Percentiles rank a stretch among this genome's conserved stretches.
phyloP scores from a whole-genome alignment of 768 basidiomycete genomes.

The Mycena chlorophos region DNA sequence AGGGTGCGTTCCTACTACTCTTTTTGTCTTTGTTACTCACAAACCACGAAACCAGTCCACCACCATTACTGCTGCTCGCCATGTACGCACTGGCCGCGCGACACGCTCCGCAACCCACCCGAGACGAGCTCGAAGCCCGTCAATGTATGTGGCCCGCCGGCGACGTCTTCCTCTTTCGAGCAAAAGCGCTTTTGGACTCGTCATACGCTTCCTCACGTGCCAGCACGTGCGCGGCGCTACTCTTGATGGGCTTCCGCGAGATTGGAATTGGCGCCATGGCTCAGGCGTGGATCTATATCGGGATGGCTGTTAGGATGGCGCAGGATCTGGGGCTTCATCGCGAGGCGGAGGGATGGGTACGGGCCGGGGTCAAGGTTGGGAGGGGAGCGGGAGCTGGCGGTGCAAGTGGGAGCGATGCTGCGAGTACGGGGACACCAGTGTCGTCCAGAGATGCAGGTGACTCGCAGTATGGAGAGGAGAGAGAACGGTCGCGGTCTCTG shows the following conservation, averaged over 20 bases:
- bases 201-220: conserved; percentile 72
- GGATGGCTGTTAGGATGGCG: conserved; percentile 91
- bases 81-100: conserved; percentile 85
- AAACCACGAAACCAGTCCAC: conserved; percentile 38
- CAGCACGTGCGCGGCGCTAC: conserved; percentile 74
- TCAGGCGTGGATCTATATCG: conserved; percentile 81
- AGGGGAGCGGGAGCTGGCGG: neutral
- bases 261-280: conserved; percentile 89
- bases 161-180: conserved; percentile 66
- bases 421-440: neutral
- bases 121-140: conserved; percentile 43
- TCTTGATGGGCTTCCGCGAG: conserved; percentile 83
- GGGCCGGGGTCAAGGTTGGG: conserved; percentile 49
- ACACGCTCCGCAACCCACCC: conserved; percentile 46
- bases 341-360: conserved; percentile 75
- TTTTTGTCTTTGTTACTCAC: neutral
- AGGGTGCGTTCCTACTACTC: conserved; percentile 28
- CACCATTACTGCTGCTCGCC: conserved; percentile 72
- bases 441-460: neutral
- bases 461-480: neutral
- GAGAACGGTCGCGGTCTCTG: too few relatives aligned
- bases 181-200: conserved; percentile 64
- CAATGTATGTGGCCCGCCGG: conserved; percentile 80
- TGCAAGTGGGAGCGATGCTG: neutral
- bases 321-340: conserved; percentile 86